These are phyloP conservation scores for Penicillium parvum DNA, from an alignment of 495 filamentous ascomycete species.

Conservation along the genomic window DNA sequence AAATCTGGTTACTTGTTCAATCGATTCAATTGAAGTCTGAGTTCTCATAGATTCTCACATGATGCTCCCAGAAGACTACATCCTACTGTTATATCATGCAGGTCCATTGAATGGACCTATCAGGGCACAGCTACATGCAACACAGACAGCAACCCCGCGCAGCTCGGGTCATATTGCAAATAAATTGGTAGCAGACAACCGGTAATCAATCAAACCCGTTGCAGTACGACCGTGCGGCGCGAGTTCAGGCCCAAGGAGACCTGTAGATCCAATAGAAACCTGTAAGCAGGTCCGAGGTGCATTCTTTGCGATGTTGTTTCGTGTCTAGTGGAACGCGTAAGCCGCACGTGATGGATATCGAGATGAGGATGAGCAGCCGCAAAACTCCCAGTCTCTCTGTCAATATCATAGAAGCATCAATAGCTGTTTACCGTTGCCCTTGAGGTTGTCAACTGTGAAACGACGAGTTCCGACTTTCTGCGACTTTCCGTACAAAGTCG, in stretches of 20 bases:
- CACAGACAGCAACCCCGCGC: background rate
- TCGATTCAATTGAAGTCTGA: too few species aligned
- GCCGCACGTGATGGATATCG: too few species aligned
- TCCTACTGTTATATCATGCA: too few species aligned
- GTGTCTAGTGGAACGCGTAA: too few species aligned
- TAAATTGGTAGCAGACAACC: background rate
- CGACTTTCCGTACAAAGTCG: conserved; percentile 1
- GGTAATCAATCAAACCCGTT: background rate
- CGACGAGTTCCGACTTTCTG: conserved; percentile 6
- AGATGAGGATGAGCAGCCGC: too few species aligned
- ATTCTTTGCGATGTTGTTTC: background rate
- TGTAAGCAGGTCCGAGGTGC: conserved; percentile 2
- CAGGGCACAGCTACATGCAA: background rate
- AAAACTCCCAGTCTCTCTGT: too few species aligned
- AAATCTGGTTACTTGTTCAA: too few species aligned
- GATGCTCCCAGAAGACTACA: too few species aligned
- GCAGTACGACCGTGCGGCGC: conserved; percentile 8
- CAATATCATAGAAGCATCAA: background rate
- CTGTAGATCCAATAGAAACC: conserved; percentile 2
- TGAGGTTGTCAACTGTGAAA: conserved; percentile 2
- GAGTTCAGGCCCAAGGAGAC: conserved; percentile 1
- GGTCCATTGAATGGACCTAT: too few species aligned
- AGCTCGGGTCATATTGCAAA: conserved; percentile 4
- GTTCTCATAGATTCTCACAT: too few species aligned
- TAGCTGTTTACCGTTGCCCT: too few species aligned